Conservation (phyloP, 306 rosid genomes). For the Ziziphus jujuba region DNA sequence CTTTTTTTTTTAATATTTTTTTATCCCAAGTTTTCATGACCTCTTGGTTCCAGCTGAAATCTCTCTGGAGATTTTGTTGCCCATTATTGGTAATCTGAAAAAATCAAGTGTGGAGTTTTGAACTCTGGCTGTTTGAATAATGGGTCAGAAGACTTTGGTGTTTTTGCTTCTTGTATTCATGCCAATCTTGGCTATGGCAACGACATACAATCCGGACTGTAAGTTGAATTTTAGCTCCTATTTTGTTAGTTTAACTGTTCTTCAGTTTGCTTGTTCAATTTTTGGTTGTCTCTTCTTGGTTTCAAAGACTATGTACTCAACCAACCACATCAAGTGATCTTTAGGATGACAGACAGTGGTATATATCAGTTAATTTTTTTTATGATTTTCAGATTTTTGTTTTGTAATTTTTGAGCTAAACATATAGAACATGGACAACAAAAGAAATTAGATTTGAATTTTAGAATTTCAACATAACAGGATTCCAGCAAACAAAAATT, state of each 20-base stretch:
- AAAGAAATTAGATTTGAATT: too few relatives aligned
- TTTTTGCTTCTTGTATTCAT: conserved; percentile 15
- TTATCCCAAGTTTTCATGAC: not conserved
- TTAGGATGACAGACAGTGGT: not conserved
- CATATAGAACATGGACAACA: too few relatives aligned
- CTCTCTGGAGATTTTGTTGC: not conserved
- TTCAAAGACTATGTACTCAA: not conserved
- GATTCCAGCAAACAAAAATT: too few relatives aligned
- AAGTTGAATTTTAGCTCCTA: conserved; percentile 9
- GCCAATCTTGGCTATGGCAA: not conserved
- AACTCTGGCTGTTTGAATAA: not conserved
- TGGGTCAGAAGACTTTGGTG: conserved; percentile 17
- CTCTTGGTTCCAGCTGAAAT: conserved; percentile 12
- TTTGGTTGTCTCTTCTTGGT: not conserved
- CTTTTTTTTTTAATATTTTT: not conserved
- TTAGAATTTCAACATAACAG: too few relatives aligned
- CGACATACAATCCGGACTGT: conserved; percentile 17
- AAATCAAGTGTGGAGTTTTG: not conserved
- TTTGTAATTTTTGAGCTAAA: too few relatives aligned
- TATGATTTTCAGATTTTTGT: not conserved
- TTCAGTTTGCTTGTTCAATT: not conserved
- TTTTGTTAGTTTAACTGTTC: not conserved
- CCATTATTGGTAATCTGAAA: not conserved
- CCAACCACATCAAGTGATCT: not conserved
- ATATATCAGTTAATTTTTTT: not conserved